phyloP scores from a whole-genome alignment of 2,329 filamentous ascomycete genomes.

The Talaromyces marneffei region DNA sequence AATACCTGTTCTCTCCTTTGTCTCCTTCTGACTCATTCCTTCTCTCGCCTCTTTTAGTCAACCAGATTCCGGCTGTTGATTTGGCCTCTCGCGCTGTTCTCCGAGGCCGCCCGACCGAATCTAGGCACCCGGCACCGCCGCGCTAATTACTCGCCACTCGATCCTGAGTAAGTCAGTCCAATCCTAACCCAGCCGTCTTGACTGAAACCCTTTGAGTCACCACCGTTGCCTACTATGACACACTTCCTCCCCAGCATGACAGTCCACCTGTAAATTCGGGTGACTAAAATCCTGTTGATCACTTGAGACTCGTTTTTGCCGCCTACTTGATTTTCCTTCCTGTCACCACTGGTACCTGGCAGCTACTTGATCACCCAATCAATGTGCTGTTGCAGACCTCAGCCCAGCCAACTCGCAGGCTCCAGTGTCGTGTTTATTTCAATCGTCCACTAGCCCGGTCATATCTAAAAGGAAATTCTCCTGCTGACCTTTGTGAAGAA shows the following conservation, averaged over 20 bases:
- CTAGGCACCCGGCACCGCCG: constrained; percentile 14
- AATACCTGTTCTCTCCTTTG: constrained; percentile 1
- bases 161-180: constrained; percentile 1
- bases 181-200: background rate
- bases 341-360: constrained; percentile 11
- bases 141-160: constrained; percentile 13
- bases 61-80: constrained; percentile 12
- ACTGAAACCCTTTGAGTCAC: constrained; percentile 7
- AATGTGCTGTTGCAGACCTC: background rate
- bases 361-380: constrained; percentile 3
- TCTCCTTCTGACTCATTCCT: constrained; percentile 13
- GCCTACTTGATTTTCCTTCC: background rate
- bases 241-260: background rate
- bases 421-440: constrained; percentile 7
- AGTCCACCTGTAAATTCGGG: background rate
- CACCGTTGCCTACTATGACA: constrained; percentile 12
- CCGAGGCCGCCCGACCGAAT: constrained; percentile 3
- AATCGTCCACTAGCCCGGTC: background rate
- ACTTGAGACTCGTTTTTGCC: constrained; percentile 8
- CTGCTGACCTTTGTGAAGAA: constrained; percentile 3
- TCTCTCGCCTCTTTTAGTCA: constrained; percentile 18
- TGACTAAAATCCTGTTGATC: constrained; percentile 1
- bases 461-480: background rate
- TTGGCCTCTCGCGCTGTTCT: constrained; percentile 16
- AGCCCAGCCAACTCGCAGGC: background rate